Evolutionary conservation across 345 rosid species (phyloP).

Genomic region (Eucalyptus sp.): DNA sequence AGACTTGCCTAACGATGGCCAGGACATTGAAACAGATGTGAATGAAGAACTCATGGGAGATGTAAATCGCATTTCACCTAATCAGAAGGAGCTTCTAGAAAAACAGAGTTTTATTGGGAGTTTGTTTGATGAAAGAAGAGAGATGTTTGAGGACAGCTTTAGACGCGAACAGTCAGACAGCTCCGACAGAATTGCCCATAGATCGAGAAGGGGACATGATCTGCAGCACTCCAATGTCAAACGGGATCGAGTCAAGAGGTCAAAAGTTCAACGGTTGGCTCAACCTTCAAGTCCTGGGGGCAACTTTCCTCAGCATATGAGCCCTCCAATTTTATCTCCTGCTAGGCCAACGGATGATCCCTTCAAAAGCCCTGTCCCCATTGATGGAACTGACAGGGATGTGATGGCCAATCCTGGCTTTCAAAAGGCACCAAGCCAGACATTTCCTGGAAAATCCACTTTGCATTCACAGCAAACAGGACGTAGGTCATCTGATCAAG

Average conservation of each 20-base stretch:
- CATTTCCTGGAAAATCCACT: slow-evolving; percentile 31
- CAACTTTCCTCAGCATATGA: slow-evolving; percentile 24
- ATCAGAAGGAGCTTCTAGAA: slow-evolving; percentile 30
- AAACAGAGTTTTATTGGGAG: slow-evolving; percentile 64
- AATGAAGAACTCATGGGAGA: slow-evolving; percentile 8
- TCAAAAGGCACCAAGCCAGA: slow-evolving; percentile 25
- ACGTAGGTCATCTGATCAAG: slow-evolving; percentile 26
- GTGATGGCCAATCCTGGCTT: slow-evolving; percentile 15
- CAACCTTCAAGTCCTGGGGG: slow-evolving; percentile 27
- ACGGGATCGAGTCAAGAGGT: slow-evolving; percentile 34
- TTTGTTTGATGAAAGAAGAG: slow-evolving; percentile 68
- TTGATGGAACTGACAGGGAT: slow-evolving; percentile 28
- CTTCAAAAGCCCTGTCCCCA: slow-evolving; percentile 19
- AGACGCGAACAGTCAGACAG: slow-evolving; percentile 41
- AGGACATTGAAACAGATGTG: slow-evolving; percentile 31
- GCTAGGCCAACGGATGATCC: slow-evolving; percentile 15
- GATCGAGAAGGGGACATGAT: slow-evolving; percentile 38
- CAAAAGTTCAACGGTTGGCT: slow-evolving; percentile 34
- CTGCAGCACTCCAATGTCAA: slow-evolving; percentile 26
- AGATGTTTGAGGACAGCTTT: slow-evolving; percentile 17
- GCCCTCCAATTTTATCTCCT: slow-evolving; percentile 16
- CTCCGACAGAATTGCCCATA: slow-evolving; percentile 27
- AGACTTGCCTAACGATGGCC: slow-evolving; percentile 41
- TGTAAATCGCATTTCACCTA: slow-evolving; percentile 13
- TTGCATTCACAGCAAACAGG: slow-evolving; percentile 29